Evolutionary conservation across 148 eudicot species (phyloP).

Genomic region (Rhododendron molle): DNA sequence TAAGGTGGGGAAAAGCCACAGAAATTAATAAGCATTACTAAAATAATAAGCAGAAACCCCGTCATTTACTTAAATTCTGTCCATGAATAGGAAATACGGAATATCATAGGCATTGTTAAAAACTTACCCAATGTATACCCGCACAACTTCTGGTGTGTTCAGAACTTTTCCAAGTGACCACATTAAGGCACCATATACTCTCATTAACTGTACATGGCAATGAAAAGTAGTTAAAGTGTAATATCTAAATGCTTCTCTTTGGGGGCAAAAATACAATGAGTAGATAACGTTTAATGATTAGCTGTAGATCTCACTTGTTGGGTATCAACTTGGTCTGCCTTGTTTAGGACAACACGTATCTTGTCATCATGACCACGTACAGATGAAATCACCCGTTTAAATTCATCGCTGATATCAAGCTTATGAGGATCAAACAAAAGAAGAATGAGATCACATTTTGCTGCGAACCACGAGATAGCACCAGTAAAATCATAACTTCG

Average conservation of each 20-base stretch:
- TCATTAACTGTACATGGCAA: constrained; percentile 67
- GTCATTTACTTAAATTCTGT: not conserved
- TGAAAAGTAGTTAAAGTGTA: not conserved
- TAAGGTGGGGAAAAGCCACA: not conserved
- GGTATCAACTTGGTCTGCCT: constrained; percentile 97
- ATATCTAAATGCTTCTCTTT: not conserved
- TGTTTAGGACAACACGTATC: constrained; percentile 87
- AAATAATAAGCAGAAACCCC: not conserved
- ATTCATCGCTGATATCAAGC: constrained; percentile 96
- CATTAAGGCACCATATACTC: constrained; percentile 99
- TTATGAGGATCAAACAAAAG: constrained; percentile 97
- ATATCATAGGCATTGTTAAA: not conserved
- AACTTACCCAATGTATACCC: constrained; percentile 93
- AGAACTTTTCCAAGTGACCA: constrained; percentile 99
- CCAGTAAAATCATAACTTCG: constrained; percentile 98
- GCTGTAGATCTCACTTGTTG: constrained; percentile 58
- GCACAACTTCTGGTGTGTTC: constrained; percentile 91
- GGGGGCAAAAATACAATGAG: not conserved
- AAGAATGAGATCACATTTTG: constrained; percentile 94
- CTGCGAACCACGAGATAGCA: constrained; percentile 98
- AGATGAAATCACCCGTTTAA: constrained; percentile 87
- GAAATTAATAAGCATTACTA: too few species aligned
- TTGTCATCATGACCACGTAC: constrained; percentile 96
- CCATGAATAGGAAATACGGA: not conserved
- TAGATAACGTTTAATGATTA: not conserved